Base-by-base conservation (phyloP, 176 grass and related monocot genomes). In the Cenchrus purpureus region DNA sequence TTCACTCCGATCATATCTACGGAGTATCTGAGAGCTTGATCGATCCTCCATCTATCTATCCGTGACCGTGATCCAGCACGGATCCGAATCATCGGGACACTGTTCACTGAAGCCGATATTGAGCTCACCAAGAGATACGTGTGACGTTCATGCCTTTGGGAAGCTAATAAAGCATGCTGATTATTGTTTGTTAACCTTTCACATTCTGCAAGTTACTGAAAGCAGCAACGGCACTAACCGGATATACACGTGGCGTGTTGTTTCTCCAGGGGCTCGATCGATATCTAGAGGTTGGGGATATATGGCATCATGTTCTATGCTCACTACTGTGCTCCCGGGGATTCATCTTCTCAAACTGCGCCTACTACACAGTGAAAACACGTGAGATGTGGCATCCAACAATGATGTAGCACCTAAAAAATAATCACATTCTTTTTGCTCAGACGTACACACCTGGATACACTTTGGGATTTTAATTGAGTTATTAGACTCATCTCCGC, bases 171-270 rank as follows among this genome's bases (percentile, higher is more conserved):
- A 8, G 50, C 34, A 29, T 44, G 59, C 8, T 12, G 49, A 11
- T 12, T 7, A 10, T 45, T 22, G 48, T 22, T 68, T n/a, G 50
- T 68, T 81, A 16, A 68, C 49, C 10, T 68, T 44, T 69, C 79
- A 56, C 34, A 56, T 25, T 22, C 65, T 54, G 12, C 42, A 10
- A 80, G 78, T 54, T 80, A 69, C 65, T 69, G 51, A 57, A 70
- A 82, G 66, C 65, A 57, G 50, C 57, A 81, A 69, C 29, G 6
- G 7, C 34, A 71, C 65, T 81, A 25, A 28, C 65, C 8, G 0
- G 65, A 16, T 25, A 14, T 52, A 52, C 48, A 68, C 13, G 51
- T 69, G 34, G 5, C 65, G n/a, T 65, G 12, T 57, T 40, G 28
- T 56, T 16, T 28, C 61, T 52, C 0, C 59, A 79, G 4, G 5